These are phyloP conservation scores for Lecanoromycetidae sp. DNA, from an alignment of 2,329 filamentous ascomycete species.

Conservation along the genomic window DNA sequence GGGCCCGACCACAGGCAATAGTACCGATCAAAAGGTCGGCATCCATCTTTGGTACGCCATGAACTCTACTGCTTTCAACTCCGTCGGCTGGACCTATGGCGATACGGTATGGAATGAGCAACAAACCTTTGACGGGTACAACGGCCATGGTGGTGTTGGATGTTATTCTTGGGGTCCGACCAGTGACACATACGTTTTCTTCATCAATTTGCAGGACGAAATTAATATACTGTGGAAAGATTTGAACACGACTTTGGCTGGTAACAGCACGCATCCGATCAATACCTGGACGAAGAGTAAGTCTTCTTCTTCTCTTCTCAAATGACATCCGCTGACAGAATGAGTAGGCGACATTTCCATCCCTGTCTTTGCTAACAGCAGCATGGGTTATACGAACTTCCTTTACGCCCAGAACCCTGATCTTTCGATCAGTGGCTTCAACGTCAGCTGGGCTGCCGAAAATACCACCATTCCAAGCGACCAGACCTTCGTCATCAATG, in stretches of 20 bases:
- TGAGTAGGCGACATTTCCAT: conserved; percentile 8
- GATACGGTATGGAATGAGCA: conserved; percentile 28
- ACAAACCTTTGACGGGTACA: conserved; percentile 28
- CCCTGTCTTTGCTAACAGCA: conserved; percentile 14
- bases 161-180: conserved; percentile 33
- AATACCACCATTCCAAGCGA: conserved; percentile 8
- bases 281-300: conserved; percentile 13
- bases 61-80: conserved; percentile 30
- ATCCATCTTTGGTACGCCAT: conserved; percentile 36
- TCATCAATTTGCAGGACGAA: conserved; percentile 29
- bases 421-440: conserved; percentile 13
- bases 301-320: background rate
- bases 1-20: conserved; percentile 20
- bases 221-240: conserved; percentile 36
- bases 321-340: background rate
- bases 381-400: conserved; percentile 15
- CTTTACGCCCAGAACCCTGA: conserved; percentile 14
- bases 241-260: conserved; percentile 9
- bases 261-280: conserved; percentile 10
- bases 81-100: conserved; percentile 32
- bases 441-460: conserved; percentile 14
- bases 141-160: conserved; percentile 34
- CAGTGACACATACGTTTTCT: conserved; percentile 32
- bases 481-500: conserved; percentile 12
- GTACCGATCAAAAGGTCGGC: conserved; percentile 22